A percentile compares a stretch with the other conserved stretches of the same genome.
These are phyloP conservation scores for Lecanosticta acicola DNA, from an alignment of 2,329 filamentous ascomycete genomes.

Conservation along the genomic window DNA sequence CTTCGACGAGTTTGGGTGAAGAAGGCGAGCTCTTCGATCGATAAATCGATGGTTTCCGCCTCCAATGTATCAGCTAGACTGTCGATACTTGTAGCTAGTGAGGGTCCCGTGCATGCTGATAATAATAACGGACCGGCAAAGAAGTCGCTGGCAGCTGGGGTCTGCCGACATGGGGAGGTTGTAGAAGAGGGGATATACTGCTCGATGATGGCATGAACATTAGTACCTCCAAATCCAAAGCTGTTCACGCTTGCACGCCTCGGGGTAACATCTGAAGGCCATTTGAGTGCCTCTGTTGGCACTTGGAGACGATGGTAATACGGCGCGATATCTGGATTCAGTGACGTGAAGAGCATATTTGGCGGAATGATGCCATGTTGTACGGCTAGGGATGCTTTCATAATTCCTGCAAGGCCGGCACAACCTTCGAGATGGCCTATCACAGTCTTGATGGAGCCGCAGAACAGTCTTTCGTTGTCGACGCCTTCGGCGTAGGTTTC, in stretches of 20 bases:
- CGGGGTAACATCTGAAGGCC: slow-evolving; percentile 21
- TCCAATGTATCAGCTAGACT: slow-evolving; percentile 13
- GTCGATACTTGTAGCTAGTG: slow-evolving; percentile 11
- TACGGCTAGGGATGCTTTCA: slow-evolving; percentile 27
- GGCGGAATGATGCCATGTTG: slow-evolving; percentile 25
- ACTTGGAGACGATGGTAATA: slow-evolving; percentile 18
- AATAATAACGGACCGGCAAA: slow-evolving; percentile 14
- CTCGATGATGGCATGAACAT: slow-evolving; percentile 23
- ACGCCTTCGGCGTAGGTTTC: neutral
- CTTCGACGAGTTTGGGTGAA: slow-evolving; percentile 17
- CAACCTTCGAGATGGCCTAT: slow-evolving; percentile 23
- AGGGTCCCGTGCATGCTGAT: slow-evolving; percentile 12
- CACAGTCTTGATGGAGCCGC: slow-evolving; percentile 27
- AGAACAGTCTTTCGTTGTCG: slow-evolving; percentile 8
- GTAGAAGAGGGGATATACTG: slow-evolving; percentile 7
- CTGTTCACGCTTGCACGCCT: slow-evolving; percentile 19
- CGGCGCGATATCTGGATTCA: slow-evolving; percentile 28
- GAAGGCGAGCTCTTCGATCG: slow-evolving; percentile 12
- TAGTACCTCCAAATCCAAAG: slow-evolving; percentile 24
- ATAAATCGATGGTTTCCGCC: neutral
- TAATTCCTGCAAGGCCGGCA: slow-evolving; percentile 20
- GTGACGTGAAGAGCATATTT: slow-evolving; percentile 22
- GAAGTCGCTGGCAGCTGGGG: slow-evolving; percentile 1
- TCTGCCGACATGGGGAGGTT: neutral
- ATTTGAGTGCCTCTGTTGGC: slow-evolving; percentile 22